A percentile compares a stretch with the other conserved stretches of the same genome.
Evolutionary conservation across 1,139 yeast genomes (phyloP).

Genomic region (Saccharomyces hybrid): DNA sequence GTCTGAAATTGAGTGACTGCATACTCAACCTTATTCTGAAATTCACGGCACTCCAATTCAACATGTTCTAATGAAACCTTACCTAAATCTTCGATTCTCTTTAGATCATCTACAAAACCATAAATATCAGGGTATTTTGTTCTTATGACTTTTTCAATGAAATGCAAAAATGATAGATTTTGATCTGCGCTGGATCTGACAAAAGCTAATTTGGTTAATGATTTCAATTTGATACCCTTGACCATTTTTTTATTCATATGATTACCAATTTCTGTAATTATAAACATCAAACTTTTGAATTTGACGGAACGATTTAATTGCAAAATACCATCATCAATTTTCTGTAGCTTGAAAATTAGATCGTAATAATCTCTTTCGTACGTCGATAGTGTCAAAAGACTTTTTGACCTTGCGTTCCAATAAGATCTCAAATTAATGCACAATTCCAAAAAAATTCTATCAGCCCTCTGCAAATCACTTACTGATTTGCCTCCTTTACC

Average conservation of each 20-base stretch:
- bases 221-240: slow-evolving; percentile 72
- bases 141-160: slow-evolving; percentile 73
- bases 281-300: slow-evolving; percentile 58
- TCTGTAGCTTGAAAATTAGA: slow-evolving; percentile 50
- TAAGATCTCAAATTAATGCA: slow-evolving; percentile 72
- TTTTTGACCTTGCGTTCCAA: slow-evolving; percentile 83
- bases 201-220: slow-evolving; percentile 73
- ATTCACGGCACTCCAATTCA: slow-evolving; percentile 62
- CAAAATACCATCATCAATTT: slow-evolving; percentile 60
- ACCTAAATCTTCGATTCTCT: slow-evolving; percentile 52
- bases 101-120: slow-evolving; percentile 68
- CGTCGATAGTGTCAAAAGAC: slow-evolving; percentile 57
- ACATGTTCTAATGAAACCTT: slow-evolving; percentile 72
- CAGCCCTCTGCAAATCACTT: slow-evolving; percentile 65
- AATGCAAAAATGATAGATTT: slow-evolving; percentile 75
- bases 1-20: slow-evolving; percentile 50
- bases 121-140: slow-evolving; percentile 71
- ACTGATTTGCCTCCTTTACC: slow-evolving; percentile 55
- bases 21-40: slow-evolving; percentile 44
- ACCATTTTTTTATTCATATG: slow-evolving; percentile 93
- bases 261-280: slow-evolving; percentile 81
- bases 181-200: slow-evolving; percentile 74
- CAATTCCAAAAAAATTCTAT: slow-evolving; percentile 66
- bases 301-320: slow-evolving; percentile 54
- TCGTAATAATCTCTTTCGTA: slow-evolving; percentile 71